Base-by-base conservation (phyloP, 2,329 filamentous ascomycete species). In the Cladosporium sp. region DNA sequence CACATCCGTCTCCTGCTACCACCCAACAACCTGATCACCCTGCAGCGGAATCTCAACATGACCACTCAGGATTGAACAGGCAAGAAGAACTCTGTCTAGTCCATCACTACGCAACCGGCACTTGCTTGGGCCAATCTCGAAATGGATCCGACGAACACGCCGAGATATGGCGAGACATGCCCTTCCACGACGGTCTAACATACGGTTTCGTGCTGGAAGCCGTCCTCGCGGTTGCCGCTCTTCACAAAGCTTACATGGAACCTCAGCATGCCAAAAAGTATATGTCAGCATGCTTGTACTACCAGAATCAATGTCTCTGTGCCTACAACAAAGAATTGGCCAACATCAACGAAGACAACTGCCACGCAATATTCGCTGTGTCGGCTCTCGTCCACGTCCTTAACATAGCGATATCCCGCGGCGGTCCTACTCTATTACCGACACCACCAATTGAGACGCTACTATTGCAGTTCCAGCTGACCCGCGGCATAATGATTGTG, bases 11-110 rank as follows among this genome's bases (percentile, higher is more conserved):
- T n/a, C 7, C 40, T 6, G 8, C 20, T n/a, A 12, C 10, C 15
- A 34, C 37, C 3, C 25, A 15, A 28, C 37, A 17, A 20, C 25
- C 7, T 15, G 5, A 5, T 32, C 17, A 10, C 7, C 13, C 36
- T 22, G 25, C 13, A 10, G 6, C 22, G 17, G 50, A 53, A 22
- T 15, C n/a, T 15, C 25, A 28, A n/a, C 15, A 17, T 12, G 13
- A 20, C 12, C 49, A 42, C 17, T 22, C 49, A 20, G 37, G 13
- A 15, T 37, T 53, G 22, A 42, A 20, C 7, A 19, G 50, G 19
- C 50, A 53, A 10, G 50, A 53, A 53, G 50, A 53, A 34, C 50
- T 53, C 5, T 53, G 50, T 6, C 37, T 53, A 17, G 17, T 53
- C 6, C 50, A 53, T 12, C 50, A 53, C n/a, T 53, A 53, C 37